Base-by-base conservation (phyloP, 2,329 filamentous ascomycete species). In the Corniculantispora saksenae region DNA sequence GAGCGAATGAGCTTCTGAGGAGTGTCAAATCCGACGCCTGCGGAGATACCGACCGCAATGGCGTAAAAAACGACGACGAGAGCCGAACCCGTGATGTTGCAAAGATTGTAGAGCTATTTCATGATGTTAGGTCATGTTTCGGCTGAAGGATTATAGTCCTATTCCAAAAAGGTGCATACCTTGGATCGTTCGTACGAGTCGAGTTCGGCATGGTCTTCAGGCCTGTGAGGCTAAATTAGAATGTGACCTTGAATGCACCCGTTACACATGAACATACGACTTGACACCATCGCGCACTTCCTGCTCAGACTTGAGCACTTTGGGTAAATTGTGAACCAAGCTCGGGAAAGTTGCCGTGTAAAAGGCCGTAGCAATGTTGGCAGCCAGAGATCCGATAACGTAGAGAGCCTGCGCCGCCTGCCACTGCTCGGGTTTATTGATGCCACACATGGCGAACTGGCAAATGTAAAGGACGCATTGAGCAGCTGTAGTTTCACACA, bases 361-460 rank as follows among this genome's bases (percentile, higher is more conserved):
- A 55, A 70, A 70, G 0, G 67, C 57, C 51, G 63, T 70, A 35
- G 66, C 68, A 51, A 70, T 65, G 58, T 70, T 70, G 59, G 68
- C 66, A 3, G 68, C 68, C 15, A 70, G 66, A 13, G 67, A 68
- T n/a, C 68, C 68, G 17, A 69, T 59, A 15, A 69, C 67, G 21
- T 66, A 69, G 27, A 70, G 56, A 5, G 66, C 66, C 29, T 70
- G 67, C 2, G 68, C 68, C 3, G 62, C 59, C 43, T 70, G 61
- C 67, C 67, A 70, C 51, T 70, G 68, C 0, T 45, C 62, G 12
- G 68, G 58, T 23, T 56, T 60, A 50, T 61, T 67, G 55, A 69
- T 67, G n/a, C 64, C 68, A 50, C 68, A 69, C 63, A 69, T 66
- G 45, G 66, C 64, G 43, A 69, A 69, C 47, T 69, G 68, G 60